Evolutionary conservation across 768 basidiomycete genomes (phyloP).

Genomic region (Epithele typhae): DNA sequence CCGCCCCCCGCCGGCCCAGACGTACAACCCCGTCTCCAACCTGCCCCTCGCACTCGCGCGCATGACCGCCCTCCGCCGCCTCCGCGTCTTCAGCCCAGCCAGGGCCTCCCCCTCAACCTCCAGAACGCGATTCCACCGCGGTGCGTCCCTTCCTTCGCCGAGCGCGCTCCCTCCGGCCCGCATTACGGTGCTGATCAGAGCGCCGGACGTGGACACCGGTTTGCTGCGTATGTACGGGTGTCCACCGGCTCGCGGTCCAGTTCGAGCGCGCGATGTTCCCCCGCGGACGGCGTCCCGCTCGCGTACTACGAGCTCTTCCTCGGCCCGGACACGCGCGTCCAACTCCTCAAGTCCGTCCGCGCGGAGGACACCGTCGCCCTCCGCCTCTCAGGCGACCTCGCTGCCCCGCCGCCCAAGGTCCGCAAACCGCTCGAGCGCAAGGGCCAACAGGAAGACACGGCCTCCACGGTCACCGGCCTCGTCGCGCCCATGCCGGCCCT

Average conservation of each 20-base stretch:
- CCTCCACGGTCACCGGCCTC: background rate
- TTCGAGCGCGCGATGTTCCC: constrained; percentile 39
- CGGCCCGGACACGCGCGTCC: constrained; percentile 24
- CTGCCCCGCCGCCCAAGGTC: background rate
- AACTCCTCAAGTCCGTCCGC: constrained; percentile 27
- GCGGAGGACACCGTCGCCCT: constrained; percentile 24
- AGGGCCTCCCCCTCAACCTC: constrained; percentile 19
- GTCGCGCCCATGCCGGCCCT: constrained; percentile 18
- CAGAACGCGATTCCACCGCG: constrained; percentile 15
- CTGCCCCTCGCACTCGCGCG: constrained; percentile 27
- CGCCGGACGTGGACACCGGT: too few species aligned
- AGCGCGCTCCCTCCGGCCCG: background rate
- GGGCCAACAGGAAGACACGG: too few species aligned
- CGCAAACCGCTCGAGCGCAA: too few species aligned
- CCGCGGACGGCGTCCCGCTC: constrained; percentile 12
- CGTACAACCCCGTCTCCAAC: constrained; percentile 26
- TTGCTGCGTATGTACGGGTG: background rate
- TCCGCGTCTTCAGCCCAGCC: constrained; percentile 33
- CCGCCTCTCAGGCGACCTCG: constrained; percentile 32
- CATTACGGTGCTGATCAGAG: background rate
- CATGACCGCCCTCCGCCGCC: constrained; percentile 22
- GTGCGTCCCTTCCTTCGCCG: background rate
- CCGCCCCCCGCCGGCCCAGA: background rate
- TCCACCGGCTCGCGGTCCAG: constrained; percentile 17
- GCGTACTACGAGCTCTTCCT: constrained; percentile 31